Evolutionary conservation across 345 rosid species (phyloP).

Genomic region (Moricandia moricandioides): DNA sequence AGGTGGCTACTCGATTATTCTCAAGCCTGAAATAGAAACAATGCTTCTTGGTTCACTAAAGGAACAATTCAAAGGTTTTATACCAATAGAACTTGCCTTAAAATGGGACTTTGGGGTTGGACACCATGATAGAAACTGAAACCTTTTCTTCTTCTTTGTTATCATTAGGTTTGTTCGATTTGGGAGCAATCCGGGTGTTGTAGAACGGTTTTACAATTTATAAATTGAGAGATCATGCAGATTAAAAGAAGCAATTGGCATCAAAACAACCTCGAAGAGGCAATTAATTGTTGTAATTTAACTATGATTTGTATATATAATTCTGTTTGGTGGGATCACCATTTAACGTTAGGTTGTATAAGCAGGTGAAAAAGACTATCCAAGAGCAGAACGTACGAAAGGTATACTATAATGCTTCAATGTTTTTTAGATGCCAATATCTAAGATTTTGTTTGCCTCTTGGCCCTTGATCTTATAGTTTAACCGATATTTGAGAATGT

Average conservation of each 20-base stretch:
- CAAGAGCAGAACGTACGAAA: slow-evolving; percentile 47
- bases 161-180: slow-evolving; percentile 90
- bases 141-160: neutral
- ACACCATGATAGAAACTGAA: neutral
- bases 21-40: slow-evolving; percentile 54
- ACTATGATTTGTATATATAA: neutral
- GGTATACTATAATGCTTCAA: slow-evolving; percentile 40
- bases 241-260: slow-evolving; percentile 82
- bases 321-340: neutral
- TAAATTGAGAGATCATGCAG: slow-evolving; percentile 88
- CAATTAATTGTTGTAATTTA: slow-evolving; percentile 54
- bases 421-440: neutral
- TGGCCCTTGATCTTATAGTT: neutral
- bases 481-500: slow-evolving; percentile 25
- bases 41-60: slow-evolving; percentile 82
- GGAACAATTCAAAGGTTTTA: slow-evolving; percentile 72
- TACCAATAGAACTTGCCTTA: neutral
- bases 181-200: slow-evolving; percentile 84
- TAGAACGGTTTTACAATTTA: slow-evolving; percentile 70
- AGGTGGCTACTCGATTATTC: slow-evolving; percentile 88
- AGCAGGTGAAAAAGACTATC: slow-evolving; percentile 59
- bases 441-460: neutral
- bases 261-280: slow-evolving; percentile 64
- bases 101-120: neutral
- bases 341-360: slow-evolving; percentile 9